phyloP scores from a whole-genome alignment of 345 rosid species.

The Alliaria petiolata region DNA sequence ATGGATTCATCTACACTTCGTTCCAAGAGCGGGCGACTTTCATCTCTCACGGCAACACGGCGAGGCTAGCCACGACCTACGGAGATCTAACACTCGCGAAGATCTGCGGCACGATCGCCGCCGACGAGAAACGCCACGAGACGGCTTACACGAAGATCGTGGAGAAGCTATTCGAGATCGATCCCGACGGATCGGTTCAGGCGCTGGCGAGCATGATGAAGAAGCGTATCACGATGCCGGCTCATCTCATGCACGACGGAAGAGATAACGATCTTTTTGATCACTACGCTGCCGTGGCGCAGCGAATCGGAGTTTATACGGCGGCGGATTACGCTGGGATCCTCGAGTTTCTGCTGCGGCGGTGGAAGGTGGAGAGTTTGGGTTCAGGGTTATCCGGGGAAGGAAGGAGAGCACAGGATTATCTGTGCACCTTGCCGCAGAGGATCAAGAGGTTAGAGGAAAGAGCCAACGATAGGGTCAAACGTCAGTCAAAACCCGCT shows the following conservation, averaged over 20 bases:
- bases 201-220: constrained; percentile 57
- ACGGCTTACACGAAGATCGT: constrained; percentile 49
- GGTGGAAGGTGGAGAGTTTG: constrained; percentile 49
- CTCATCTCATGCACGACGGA: constrained; percentile 56
- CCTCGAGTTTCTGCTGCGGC: constrained; percentile 41
- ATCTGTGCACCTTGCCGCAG: constrained; percentile 42
- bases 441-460: constrained; percentile 50
- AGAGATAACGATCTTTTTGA: constrained; percentile 40
- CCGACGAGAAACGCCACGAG: constrained; percentile 62
- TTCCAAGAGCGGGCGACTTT: constrained; percentile 66
- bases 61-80: constrained; percentile 30
- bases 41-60: constrained; percentile 61
- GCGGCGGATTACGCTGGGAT: constrained; percentile 52
- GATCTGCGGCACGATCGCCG: constrained; percentile 51
- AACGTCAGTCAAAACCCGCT: constrained; percentile 23
- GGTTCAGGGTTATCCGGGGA: constrained; percentile 39
- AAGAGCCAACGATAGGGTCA: constrained; percentile 38
- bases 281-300: constrained; percentile 50
- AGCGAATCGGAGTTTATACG: constrained; percentile 48
- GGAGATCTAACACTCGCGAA: constrained; percentile 48
- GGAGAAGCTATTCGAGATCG: constrained; percentile 52
- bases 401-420: constrained; percentile 45
- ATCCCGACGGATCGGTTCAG: constrained; percentile 41
- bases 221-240: constrained; percentile 56
- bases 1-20: constrained; percentile 59